phyloP scores from a whole-genome alignment of 192 early-diverging fungal species.

The Entomortierella beljakovae region DNA sequence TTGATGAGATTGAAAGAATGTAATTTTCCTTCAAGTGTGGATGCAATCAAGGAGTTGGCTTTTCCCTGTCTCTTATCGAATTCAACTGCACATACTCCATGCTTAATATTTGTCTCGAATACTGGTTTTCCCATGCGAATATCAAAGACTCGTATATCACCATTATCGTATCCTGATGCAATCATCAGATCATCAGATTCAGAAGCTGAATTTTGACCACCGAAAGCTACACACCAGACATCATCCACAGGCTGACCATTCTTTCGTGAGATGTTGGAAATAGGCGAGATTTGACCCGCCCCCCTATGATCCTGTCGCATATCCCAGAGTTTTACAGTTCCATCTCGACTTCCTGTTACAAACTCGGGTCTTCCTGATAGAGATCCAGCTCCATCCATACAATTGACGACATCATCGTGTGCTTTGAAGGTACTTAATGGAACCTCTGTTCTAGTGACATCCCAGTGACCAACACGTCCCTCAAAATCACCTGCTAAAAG shows the following conservation, averaged over 20 bases:
- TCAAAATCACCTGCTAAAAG: slow-evolving; percentile 44
- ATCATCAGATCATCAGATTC: slow-evolving; percentile 23
- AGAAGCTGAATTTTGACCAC: neutral
- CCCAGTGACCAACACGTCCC: slow-evolving; percentile 31
- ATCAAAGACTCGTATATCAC: slow-evolving; percentile 37
- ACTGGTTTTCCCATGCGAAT: slow-evolving; percentile 11
- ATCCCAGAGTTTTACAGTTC: slow-evolving; percentile 37
- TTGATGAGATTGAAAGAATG: slow-evolving; percentile 14
- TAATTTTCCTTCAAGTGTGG: slow-evolving; percentile 24
- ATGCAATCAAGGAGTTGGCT: slow-evolving; percentile 15
- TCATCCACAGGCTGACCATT: slow-evolving; percentile 15
- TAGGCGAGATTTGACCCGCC: neutral
- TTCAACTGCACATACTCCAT: slow-evolving; percentile 32
- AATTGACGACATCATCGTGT: slow-evolving; percentile 39
- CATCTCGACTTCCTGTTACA: slow-evolving; percentile 37
- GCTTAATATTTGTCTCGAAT: slow-evolving; percentile 31
- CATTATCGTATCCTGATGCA: slow-evolving; percentile 34
- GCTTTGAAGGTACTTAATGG: slow-evolving; percentile 23
- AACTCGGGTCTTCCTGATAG: slow-evolving; percentile 28
- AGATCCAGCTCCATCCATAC: slow-evolving; percentile 39
- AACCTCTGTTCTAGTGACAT: slow-evolving; percentile 26
- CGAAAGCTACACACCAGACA: slow-evolving; percentile 36
- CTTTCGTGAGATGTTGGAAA: slow-evolving; percentile 19
- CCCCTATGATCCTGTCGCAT: slow-evolving; percentile 29
- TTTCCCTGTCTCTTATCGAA: slow-evolving; percentile 21